phyloP scores from a whole-genome alignment of 2,329 filamentous ascomycete species.

The Hymenoscyphus repandus region DNA sequence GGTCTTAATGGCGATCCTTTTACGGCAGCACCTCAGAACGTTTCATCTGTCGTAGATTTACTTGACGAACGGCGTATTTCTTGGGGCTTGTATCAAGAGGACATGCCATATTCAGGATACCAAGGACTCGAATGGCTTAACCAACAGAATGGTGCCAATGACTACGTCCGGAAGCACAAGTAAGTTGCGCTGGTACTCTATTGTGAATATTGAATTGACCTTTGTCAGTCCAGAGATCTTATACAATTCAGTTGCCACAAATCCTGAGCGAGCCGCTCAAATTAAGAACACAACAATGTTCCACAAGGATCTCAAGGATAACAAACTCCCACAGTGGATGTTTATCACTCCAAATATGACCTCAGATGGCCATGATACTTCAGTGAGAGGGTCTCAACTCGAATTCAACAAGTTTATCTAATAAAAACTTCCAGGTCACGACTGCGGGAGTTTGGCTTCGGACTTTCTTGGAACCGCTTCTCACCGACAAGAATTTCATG shows the following conservation, averaged over 20 bases:
- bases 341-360: constrained; percentile 74
- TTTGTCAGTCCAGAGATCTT: constrained; percentile 45
- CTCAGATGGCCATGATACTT: constrained; percentile 69
- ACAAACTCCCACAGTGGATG: constrained; percentile 65
- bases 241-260: constrained; percentile 59
- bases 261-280: constrained; percentile 53
- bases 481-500: constrained; percentile 67
- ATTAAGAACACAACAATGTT: constrained; percentile 73
- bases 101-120: constrained; percentile 70
- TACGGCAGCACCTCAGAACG: constrained; percentile 50
- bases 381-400: constrained; percentile 27
- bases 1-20: constrained; percentile 47
- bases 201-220: background rate
- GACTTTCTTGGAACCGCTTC: constrained; percentile 63
- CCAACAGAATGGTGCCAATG: constrained; percentile 59
- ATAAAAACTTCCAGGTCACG: too few species aligned
- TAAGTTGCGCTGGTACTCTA: constrained; percentile 27
- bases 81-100: constrained; percentile 73
- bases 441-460: constrained; percentile 64
- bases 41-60: constrained; percentile 64
- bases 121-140: constrained; percentile 61
- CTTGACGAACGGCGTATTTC: constrained; percentile 59
- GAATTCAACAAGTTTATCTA: too few species aligned
- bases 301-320: constrained; percentile 56
- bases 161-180: constrained; percentile 84